phyloP scores from a whole-genome alignment of 169 alveolate species.

The Babesia bigemina region DNA sequence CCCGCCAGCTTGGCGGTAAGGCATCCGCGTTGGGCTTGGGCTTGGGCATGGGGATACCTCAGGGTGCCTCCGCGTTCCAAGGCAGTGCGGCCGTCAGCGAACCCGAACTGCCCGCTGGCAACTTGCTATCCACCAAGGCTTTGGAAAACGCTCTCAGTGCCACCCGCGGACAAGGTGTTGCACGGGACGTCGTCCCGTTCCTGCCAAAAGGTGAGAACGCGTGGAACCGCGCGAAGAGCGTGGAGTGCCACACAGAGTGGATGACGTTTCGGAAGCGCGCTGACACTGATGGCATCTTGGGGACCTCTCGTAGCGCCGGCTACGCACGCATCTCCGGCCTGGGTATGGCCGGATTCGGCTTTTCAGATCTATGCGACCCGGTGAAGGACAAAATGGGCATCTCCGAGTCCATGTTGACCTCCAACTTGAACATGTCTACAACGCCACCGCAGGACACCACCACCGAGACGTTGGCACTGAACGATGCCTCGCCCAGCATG shows the following conservation, averaged over 20 bases:
- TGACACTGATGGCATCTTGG: constrained; percentile 4
- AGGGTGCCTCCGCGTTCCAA: not conserved
- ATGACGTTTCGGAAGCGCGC: constrained; percentile 1
- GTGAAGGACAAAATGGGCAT: not conserved
- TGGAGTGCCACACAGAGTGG: not conserved
- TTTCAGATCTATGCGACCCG: not conserved
- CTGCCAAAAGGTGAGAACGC: not conserved
- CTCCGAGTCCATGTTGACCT: not conserved
- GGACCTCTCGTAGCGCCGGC: not conserved
- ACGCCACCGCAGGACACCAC: not conserved
- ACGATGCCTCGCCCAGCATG: not conserved
- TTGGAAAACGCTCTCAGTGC: not conserved
- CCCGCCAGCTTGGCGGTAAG: not conserved
- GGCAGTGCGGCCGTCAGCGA: not conserved
- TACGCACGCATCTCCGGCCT: not conserved
- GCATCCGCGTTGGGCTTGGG: not conserved
- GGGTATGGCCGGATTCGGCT: not conserved
- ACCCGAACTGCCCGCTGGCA: not conserved
- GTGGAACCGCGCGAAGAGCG: not conserved
- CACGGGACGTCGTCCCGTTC: not conserved
- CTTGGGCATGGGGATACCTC: too few relatives aligned
- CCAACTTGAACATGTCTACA: too few relatives aligned
- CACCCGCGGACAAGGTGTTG: not conserved
- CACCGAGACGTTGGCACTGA: not conserved
- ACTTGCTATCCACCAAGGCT: not conserved